Base-by-base conservation (phyloP, 352 stramenopile species). In the Pseudoperonospora humuli region DNA sequence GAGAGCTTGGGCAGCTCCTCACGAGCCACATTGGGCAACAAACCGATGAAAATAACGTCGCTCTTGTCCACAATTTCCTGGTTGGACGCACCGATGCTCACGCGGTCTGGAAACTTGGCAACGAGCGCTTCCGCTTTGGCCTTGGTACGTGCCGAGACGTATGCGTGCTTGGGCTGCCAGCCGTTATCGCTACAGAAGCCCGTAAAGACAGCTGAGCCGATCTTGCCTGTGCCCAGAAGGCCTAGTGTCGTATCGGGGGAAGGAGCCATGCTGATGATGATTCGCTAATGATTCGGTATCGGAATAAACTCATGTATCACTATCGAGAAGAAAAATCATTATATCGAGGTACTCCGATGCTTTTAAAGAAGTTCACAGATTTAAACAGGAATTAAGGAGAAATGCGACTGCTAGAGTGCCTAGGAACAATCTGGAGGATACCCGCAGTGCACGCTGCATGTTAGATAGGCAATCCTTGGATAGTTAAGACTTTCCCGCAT, bases 221-320 rank as follows among this genome's bases (percentile, higher is more conserved):
- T 93, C 62, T 93, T 93, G 48, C 80, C 80, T 39, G 80, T 93
- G 50, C 80, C 80, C 20, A 93, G 61, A 18, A 93, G 66, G 39
- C 80, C 80, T 26, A 93, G 61, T 13, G 64, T 85, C 38, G 77
- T 79, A 20, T 79, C 65, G 11, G 61, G 17, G 4, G 70, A 52
- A 18, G 69, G 73, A 39, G 68, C 53, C 75, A 85, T 87, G n/a
- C 8, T 29, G 23, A 9, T n/a, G n/a, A n/a, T n/a, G n/a, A n/a
- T n/a, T n/a, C n/a, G n/a, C n/a, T n/a, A n/a, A n/a, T n/a, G n/a
- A n/a, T n/a, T n/a, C n/a, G n/a, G n/a, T n/a, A n/a, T n/a, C n/a
- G n/a, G n/a, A n/a, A n/a, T n/a, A n/a, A n/a, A n/a, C n/a, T n/a
- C n/a, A n/a, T n/a, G n/a, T n/a, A n/a, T n/a, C n/a, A n/a, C n/a